Conservation (phyloP, 306 rosid genomes). For the Dalbergia cochinchinensis region DNA sequence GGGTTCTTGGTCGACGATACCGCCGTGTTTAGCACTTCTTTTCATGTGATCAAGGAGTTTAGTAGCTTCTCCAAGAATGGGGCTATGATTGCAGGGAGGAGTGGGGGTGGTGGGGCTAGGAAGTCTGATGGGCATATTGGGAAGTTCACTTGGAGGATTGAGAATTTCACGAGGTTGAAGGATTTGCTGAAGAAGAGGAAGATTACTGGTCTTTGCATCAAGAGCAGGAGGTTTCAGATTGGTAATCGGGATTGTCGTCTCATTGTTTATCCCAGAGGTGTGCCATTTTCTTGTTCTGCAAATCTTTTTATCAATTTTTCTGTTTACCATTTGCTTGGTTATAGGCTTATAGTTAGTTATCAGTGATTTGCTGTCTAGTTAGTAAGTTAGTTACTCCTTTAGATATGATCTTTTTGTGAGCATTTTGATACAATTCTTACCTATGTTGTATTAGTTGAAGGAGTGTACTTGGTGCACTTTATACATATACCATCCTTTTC, state of each 20-base stretch:
- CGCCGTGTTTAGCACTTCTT: constrained; percentile 90
- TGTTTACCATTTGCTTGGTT: constrained; percentile 28
- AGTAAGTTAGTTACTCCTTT: constrained; percentile 30
- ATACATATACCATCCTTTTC: constrained; percentile 30
- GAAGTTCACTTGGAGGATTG: constrained; percentile 97
- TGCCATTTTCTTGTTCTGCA: constrained; percentile 44
- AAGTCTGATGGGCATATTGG: constrained; percentile 96
- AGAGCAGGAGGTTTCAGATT: constrained; percentile 97
- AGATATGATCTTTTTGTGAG: constrained; percentile 47
- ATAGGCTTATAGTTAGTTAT: constrained; percentile 42
- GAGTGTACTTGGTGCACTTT: constrained; percentile 27
- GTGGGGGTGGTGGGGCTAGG: constrained; percentile 78
- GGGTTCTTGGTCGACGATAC: constrained; percentile 89
- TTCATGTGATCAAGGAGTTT: constrained; percentile 95
- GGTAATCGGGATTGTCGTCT: constrained; percentile 98
- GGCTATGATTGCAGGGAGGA: constrained; percentile 72
- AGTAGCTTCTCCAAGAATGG: constrained; percentile 95
- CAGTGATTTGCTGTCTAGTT: constrained; percentile 24
- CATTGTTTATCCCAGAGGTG: constrained; percentile 99
- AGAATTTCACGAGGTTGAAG: constrained; percentile 92
- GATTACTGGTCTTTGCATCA: constrained; percentile 96
- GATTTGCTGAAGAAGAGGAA: constrained; percentile 96
- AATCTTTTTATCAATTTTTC: constrained; percentile 10
- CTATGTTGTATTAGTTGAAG: constrained; percentile 34
- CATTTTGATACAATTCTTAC: constrained; percentile 49